Conservation (phyloP, 305 asterid species). For the Euphrasia arctica region DNA sequence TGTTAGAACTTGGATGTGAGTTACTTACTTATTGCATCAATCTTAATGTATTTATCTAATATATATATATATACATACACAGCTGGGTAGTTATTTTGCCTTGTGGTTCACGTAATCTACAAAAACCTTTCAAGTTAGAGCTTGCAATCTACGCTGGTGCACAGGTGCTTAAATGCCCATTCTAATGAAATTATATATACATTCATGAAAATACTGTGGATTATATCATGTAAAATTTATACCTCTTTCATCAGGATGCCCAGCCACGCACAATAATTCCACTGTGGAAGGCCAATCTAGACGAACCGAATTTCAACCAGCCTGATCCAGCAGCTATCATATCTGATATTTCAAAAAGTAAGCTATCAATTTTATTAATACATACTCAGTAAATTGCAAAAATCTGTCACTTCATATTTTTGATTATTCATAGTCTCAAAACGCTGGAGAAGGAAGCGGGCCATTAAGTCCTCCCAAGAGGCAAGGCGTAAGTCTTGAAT, state of each 20-base stretch:
- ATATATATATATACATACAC: constrained; percentile 28
- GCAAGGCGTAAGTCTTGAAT: constrained; percentile 63
- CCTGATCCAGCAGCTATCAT: constrained; percentile 69
- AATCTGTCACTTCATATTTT: constrained; percentile 39
- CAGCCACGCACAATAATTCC: constrained; percentile 75
- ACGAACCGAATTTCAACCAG: constrained; percentile 73
- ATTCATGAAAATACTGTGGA: not conserved
- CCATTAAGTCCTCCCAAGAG: constrained; percentile 61
- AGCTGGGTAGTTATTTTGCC: constrained; percentile 95
- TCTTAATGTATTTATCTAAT: constrained; percentile 8
- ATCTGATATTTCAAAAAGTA: constrained; percentile 65
- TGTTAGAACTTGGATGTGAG: constrained; percentile 2
- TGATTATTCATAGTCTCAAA: constrained; percentile 50
- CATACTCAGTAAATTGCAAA: constrained; percentile 20
- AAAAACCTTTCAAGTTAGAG: constrained; percentile 86
- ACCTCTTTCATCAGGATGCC: constrained; percentile 53
- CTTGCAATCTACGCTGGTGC: constrained; percentile 67
- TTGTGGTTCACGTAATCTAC: constrained; percentile 65
- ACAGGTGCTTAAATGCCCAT: constrained; percentile 49
- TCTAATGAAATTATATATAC: constrained; percentile 9
- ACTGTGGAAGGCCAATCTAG: constrained; percentile 92
- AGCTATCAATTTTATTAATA: constrained; percentile 29
- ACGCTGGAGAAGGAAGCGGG: constrained; percentile 73
- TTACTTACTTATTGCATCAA: not conserved
- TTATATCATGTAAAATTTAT: constrained; percentile 12